Percentiles rank a stretch among this genome's conserved stretches.
phyloP scores from a whole-genome alignment of 2,329 filamentous ascomycete species.

The Aspergillus pseudoglaucus region DNA sequence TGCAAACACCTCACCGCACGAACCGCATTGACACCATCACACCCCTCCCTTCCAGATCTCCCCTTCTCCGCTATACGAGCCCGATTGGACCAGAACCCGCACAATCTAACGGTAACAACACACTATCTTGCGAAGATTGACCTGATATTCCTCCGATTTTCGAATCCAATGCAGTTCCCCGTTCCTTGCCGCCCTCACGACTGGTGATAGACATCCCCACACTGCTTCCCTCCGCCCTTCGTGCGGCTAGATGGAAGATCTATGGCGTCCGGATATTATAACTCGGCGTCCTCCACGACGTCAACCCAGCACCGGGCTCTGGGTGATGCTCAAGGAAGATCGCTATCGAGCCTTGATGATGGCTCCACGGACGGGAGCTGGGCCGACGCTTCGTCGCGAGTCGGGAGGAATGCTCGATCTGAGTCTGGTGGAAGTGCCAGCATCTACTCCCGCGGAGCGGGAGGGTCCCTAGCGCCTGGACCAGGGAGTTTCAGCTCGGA shows the following conservation, averaged over 20 bases:
- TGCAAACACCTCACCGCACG: no score
- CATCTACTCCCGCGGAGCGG: conserved; percentile 56
- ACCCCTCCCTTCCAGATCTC: no score
- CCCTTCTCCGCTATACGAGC: no score
- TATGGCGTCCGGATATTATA: conserved; percentile 39
- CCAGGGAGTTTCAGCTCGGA: conserved; percentile 87
- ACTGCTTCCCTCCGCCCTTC: conserved; percentile 1
- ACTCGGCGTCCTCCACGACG: conserved; percentile 36
- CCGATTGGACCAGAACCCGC: no score
- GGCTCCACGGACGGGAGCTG: conserved; percentile 33
- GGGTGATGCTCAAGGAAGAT: conserved; percentile 25
- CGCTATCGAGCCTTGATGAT: conserved; percentile 35
- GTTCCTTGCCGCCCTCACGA: conserved; percentile 19
- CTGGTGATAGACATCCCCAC: conserved; percentile 28
- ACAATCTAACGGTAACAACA: no score
- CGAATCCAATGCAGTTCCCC: conserved; percentile 27
- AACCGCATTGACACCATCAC: no score
- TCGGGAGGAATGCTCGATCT: conserved; percentile 43
- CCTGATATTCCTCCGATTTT: no score
- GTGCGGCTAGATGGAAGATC: conserved; percentile 37
- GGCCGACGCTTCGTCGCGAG: conserved; percentile 26
- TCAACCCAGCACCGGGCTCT: conserved; percentile 36
- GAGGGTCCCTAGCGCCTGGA: conserved; percentile 62
- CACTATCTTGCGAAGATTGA: no score
- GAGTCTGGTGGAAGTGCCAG: conserved; percentile 53